Evolutionary conservation across 2,329 filamentous ascomycete genomes (phyloP), one percentile per base, ranked within the genome.

Genomic region (Epichloe elymi): DNA sequence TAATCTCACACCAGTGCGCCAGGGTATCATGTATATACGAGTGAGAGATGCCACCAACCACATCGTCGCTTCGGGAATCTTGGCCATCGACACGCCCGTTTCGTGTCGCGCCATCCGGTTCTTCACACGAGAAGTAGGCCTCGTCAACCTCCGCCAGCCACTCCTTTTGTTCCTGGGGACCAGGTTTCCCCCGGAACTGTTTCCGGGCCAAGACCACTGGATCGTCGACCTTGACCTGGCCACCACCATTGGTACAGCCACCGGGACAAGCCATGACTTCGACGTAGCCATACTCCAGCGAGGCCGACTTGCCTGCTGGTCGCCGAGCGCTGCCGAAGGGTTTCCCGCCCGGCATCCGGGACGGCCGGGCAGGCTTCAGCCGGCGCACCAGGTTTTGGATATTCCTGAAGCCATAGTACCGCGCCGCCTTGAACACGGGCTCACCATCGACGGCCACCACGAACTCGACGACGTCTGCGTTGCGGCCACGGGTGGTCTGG

Each of bases 181-280:
- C 84, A 33, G 82, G 76, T 60, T 85, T 85, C 35, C 67, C 65
- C 2, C 67, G 64, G 14, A 71, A 58, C 3, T 70, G 68, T 55
- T 70, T 74, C 46, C 73, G 73, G 54, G 74, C 74, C 41, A 73
- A 60, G 10, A 83, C 68, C 12, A 80, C 70, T 6, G 86, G 80
- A 64, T 97, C 93, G 49, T 88, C 86, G 26, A 88, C 80, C 63
- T 95, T 95, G 64, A 98, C 83, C 71, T 98, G 93, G 1, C 93
- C 93, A 38, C 93, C 93, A 2, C 93, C 93, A 60, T 98, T 98
- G 50, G 93, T 98, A 70, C 93, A 98, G 3, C 93, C 93, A n/a
- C 93, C 93, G 0, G 93, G 93, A 66, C 93, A 98, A 14, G 93
- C 93, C 93, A 98, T 98, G 53, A 98, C 93, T 69, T 98, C 93